These are phyloP conservation scores for Salix arbutifolia DNA, from an alignment of 345 rosid species.

Conservation along the genomic window DNA sequence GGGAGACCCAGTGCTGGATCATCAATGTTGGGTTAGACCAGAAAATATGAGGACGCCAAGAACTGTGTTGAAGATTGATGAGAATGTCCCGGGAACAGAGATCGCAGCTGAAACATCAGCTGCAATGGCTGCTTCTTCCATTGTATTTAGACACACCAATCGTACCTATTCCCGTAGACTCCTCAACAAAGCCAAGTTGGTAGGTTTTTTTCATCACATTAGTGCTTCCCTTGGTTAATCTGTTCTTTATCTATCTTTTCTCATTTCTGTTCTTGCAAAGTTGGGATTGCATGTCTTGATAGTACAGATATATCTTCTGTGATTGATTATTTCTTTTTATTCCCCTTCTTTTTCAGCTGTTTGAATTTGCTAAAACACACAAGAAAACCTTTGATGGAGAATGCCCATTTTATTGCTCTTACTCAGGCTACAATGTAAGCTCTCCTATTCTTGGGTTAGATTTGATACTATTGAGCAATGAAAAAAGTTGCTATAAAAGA, in stretches of 20 bases:
- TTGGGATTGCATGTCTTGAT: not conserved
- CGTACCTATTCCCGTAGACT: conserved; percentile 53
- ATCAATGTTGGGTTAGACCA: conserved; percentile 77
- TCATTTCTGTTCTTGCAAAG: not conserved
- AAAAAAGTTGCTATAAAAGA: too few relatives aligned
- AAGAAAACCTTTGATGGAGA: conserved; percentile 87
- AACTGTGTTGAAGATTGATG: conserved; percentile 54
- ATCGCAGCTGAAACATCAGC: conserved; percentile 84
- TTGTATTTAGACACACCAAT: conserved; percentile 53
- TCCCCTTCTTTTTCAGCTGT: conserved; percentile 45
- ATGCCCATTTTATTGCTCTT: conserved; percentile 95
- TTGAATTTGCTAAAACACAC: conserved; percentile 53
- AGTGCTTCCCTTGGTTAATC: not conserved
- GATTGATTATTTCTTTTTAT: not conserved
- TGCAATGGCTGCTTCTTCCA: conserved; percentile 75
- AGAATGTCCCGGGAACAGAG: conserved; percentile 59
- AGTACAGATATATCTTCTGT: not conserved
- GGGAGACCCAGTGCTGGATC: conserved; percentile 75
- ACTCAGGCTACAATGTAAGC: conserved; percentile 77
- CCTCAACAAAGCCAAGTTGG: conserved; percentile 80
- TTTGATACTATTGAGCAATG: too few relatives aligned
- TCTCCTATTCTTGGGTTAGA: not conserved
- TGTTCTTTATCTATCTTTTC: not conserved
- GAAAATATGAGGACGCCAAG: conserved; percentile 77
- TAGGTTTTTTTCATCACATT: conserved; percentile 2